Evolutionary conservation across 345 rosid species (phyloP).

Genomic region (Trapa bicornis): DNA sequence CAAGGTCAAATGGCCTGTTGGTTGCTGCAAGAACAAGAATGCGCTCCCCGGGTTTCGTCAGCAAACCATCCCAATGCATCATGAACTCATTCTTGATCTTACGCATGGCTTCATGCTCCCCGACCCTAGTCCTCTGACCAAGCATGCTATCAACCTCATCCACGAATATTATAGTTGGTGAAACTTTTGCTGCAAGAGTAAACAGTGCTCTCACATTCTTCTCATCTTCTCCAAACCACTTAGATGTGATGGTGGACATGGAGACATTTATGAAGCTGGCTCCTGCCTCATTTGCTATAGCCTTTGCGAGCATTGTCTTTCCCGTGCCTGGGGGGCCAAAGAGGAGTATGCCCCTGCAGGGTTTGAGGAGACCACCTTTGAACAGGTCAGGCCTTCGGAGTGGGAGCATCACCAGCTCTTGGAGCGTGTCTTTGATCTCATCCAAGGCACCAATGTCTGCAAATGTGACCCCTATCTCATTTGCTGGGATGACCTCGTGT

Average conservation of each 20-base stretch:
- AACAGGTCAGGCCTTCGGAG: constrained; percentile 92
- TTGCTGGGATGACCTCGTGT: constrained; percentile 95
- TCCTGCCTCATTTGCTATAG: constrained; percentile 97
- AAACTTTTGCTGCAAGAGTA: constrained; percentile 86
- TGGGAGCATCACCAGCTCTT: constrained; percentile 98
- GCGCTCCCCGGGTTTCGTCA: constrained; percentile 73
- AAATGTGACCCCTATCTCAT: constrained; percentile 92
- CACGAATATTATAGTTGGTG: constrained; percentile 91
- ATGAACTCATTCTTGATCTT: constrained; percentile 96
- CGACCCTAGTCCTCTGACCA: constrained; percentile 88
- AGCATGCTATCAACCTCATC: constrained; percentile 99
- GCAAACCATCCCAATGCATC: constrained; percentile 96
- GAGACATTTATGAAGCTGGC: constrained; percentile 98
- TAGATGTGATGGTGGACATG: constrained; percentile 95
- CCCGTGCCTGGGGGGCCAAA: constrained; percentile 99
- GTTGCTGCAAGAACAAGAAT: constrained; percentile 99
- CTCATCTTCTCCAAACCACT: constrained; percentile 99
- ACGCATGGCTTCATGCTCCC: constrained; percentile 98
- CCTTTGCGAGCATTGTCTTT: constrained; percentile 98
- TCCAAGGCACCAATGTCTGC: constrained; percentile 86
- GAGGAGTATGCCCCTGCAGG: constrained; percentile 88
- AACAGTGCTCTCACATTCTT: constrained; percentile 89
- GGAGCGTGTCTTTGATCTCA: constrained; percentile 86
- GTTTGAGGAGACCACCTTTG: constrained; percentile 91
- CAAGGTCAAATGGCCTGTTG: constrained; percentile 97